Evolutionary conservation across 441 rosid species (phyloP), one percentile per base, ranked within the genome.

Genomic region (Gossypium gossypioides): DNA sequence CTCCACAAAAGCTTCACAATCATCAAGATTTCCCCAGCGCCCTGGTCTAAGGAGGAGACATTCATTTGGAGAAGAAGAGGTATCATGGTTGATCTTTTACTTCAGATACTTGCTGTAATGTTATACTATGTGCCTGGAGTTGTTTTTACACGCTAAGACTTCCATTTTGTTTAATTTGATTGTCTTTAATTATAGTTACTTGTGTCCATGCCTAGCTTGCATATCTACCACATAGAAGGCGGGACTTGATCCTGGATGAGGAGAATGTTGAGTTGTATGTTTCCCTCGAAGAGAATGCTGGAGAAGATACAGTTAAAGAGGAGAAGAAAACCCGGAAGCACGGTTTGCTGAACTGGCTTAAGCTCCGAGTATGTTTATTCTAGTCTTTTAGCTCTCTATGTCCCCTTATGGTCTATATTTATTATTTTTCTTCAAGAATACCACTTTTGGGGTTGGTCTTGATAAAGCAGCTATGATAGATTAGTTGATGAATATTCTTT

Each of bases 41-140:
- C 66, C 81, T 58, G 87, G 90, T 84, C 91, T 83, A 51, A 90
- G 96, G 83, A 90, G 99, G 81, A 90, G 99, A 77, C 98, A 96
- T 82, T 92, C 99, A 72, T 96, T 96, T 81, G 99, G 99, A 65
- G 97, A 96, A 87, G 98, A 96, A 79, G 99, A 96, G 99, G 99
- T 92, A 76, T 70, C 22, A 55, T 37, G 40, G 74, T 71, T 75
- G 60, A 75, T 54, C 25, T 76, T 52, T 42, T 25, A 24, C 58
- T 16, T 42, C 34, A 55, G 64, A 63, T 63, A 42, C 42, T 16
- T 16, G 25, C 22, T 60, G 15, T 68, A 52, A 46, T 68, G 60
- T 68, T 68, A 10, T 52, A 32, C 12, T 32, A 24, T 4, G n/a
- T 32, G 61, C 42, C 29, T 32, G 15, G 61, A 16, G 2, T 68